Percentiles rank a stretch among this genome's conserved stretches.
Conservation (phyloP, 2,329 filamentous ascomycete genomes). For the Alternaria gaisen region DNA sequence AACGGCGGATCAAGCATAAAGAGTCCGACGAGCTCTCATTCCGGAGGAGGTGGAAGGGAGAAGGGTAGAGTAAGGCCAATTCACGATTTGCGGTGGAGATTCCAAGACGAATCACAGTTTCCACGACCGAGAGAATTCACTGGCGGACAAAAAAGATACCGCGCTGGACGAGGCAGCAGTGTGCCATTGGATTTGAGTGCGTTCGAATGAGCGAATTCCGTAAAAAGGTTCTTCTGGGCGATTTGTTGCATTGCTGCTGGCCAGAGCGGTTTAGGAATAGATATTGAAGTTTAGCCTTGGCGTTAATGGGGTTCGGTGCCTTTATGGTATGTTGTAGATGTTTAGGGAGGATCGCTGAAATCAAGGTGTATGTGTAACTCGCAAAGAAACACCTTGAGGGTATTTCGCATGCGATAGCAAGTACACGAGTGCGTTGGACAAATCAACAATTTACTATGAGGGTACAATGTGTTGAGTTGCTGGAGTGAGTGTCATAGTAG, state of each 20-base stretch:
- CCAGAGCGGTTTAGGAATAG: slow-evolving; percentile 9
- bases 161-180: slow-evolving; percentile 91
- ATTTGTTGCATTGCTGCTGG: slow-evolving; percentile 21
- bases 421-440: not conserved
- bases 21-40: slow-evolving; percentile 34
- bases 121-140: slow-evolving; percentile 85
- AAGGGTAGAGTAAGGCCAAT: slow-evolving; percentile 62
- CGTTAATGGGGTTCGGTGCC: slow-evolving; percentile 19
- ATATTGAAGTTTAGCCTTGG: slow-evolving; percentile 32
- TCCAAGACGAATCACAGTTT: slow-evolving; percentile 80
- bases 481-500: not conserved
- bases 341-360: not conserved
- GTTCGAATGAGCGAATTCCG: slow-evolving; percentile 53
- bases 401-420: not conserved
- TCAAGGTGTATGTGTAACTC: not conserved
- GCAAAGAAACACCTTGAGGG: not conserved
- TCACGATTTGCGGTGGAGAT: slow-evolving; percentile 84
- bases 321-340: not conserved
- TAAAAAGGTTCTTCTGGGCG: not conserved
- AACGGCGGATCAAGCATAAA: slow-evolving; percentile 49
- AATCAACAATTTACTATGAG: not conserved
- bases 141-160: slow-evolving; percentile 79
- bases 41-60: slow-evolving; percentile 28
- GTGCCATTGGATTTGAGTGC: slow-evolving; percentile 84
- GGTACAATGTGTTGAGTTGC: not conserved